Evolutionary conservation across 257 asterid genomes (phyloP), one percentile per base, ranked within the genome.

Genomic region (Capsicum rhomboideum): DNA sequence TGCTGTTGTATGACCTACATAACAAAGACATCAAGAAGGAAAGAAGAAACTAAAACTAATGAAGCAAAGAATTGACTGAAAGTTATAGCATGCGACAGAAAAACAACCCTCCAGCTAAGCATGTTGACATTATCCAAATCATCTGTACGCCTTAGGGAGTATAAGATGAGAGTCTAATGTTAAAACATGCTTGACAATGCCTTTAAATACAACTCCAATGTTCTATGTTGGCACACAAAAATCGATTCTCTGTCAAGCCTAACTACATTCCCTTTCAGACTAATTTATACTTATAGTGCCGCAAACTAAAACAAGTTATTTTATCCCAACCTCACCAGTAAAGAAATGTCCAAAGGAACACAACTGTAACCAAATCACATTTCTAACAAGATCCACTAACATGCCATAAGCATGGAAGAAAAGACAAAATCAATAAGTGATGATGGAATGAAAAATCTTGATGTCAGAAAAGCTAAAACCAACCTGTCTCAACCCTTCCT

Each of bases 401-500:
- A 82, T 14, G 23, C 23, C 84, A 23, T 21, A n/a, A 58, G 56
- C 56, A 54, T 28, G 34, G 54, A 1, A 74, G 78, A 72, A 72
- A 1, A 23, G 12, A 77, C 77, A 18, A 78, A 40, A 56, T 10
- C 59, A 79, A 49, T 52, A 82, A 54, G 72, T 50, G 42, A 49
- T 21, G 42, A 75, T 46, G 59, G 80, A 74, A 46, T 1, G 14
- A 16, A 77, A 49, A 26, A 26, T 28, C 40, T 63, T 77, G 28
- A 84, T 72, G 78, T 78, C 83, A 69, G 23, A 21, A n/a, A 34
- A 67, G 63, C 40, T 66, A 26, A 82, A 67, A 85, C 87, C 77
- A 75, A 97, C 99, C 99, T 97, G 99, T 82, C 99, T 94, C 79
- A 97, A 89, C 84, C 99, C 99, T 90, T 97, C 99, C 94, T 97